Conservation (phyloP, 2,329 filamentous ascomycete species). For the Aspergillus viridinutans region DNA sequence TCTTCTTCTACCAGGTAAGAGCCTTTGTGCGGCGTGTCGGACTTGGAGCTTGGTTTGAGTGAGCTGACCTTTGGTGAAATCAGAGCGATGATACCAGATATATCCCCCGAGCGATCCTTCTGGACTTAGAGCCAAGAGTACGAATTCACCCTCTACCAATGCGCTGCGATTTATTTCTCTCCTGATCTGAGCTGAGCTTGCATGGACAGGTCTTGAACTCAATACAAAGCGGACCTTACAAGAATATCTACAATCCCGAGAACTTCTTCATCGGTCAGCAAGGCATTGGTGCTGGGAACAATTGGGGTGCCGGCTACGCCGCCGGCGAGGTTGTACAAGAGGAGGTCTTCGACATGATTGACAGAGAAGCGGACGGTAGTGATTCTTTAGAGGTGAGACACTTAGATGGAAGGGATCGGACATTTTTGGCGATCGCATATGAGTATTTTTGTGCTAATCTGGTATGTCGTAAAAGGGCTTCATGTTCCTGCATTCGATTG, state of each 20-base stretch:
- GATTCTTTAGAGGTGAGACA: constrained; percentile 77
- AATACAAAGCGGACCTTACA: constrained; percentile 91
- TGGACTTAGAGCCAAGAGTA: constrained; percentile 90
- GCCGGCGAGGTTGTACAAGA: constrained; percentile 89
- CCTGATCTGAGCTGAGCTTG: constrained; percentile 5
- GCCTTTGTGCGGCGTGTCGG: neutral
- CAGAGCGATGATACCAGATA: constrained; percentile 97
- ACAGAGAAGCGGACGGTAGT: constrained; percentile 94
- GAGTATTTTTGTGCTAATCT: constrained; percentile 1
- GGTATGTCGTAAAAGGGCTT: constrained; percentile 60
- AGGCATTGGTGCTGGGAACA: constrained; percentile 91
- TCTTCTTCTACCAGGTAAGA: constrained; percentile 84
- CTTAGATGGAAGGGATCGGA: neutral
- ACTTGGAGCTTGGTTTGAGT: neutral
- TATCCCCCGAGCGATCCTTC: constrained; percentile 90
- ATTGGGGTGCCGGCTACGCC: constrained; percentile 96
- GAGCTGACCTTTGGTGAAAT: constrained; percentile 5
- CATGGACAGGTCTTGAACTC: constrained; percentile 68
- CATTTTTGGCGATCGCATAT: neutral
- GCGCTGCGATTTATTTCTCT: neutral
- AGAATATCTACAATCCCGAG: constrained; percentile 98
- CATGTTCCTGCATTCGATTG: constrained; percentile 98
- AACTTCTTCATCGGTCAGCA: constrained; percentile 97
- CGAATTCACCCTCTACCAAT: constrained; percentile 15
- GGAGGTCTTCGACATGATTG: constrained; percentile 99